Conservation (phyloP, 1,284 basidiomycete genomes). For the Moesziomyces globuligerus region DNA sequence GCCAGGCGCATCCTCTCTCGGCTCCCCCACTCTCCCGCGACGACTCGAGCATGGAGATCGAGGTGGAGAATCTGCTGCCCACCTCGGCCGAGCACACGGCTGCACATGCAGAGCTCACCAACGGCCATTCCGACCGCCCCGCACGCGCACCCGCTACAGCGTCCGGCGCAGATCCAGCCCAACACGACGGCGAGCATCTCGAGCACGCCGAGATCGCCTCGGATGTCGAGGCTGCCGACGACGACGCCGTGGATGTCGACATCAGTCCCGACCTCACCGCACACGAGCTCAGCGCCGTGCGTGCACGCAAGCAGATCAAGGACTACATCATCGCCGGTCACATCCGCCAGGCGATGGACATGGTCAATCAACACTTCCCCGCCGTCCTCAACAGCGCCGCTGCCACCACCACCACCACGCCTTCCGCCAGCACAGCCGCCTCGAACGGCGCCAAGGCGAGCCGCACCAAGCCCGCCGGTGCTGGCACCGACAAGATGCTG, state of each 20-base stretch:
- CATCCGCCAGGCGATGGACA: slow-evolving; percentile 75
- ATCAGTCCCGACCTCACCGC: slow-evolving; percentile 41
- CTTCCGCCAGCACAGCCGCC: not conserved
- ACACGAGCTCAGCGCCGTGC: slow-evolving; percentile 28
- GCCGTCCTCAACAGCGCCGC: slow-evolving; percentile 49
- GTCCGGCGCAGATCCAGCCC: not conserved
- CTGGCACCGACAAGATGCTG: slow-evolving; percentile 31
- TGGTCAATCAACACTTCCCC: slow-evolving; percentile 72
- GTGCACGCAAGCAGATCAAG: slow-evolving; percentile 70
- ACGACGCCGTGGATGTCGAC: slow-evolving; percentile 28
- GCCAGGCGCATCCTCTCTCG: slow-evolving; percentile 53
- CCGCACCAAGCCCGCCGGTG: slow-evolving; percentile 4
- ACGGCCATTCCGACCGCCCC: slow-evolving; percentile 24
- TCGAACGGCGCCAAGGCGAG: slow-evolving; percentile 10
- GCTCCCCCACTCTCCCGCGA: slow-evolving; percentile 55
- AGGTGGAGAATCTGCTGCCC: slow-evolving; percentile 53
- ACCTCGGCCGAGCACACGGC: slow-evolving; percentile 30
- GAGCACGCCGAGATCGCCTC: slow-evolving; percentile 27
- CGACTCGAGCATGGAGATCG: slow-evolving; percentile 58
- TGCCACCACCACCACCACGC: not conserved
- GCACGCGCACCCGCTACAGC: slow-evolving; percentile 3
- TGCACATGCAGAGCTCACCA: slow-evolving; percentile 15
- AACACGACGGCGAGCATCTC: slow-evolving; percentile 7
- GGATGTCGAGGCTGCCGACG: slow-evolving; percentile 19
- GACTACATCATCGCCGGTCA: slow-evolving; percentile 75